Percentiles rank a stretch among this genome's conserved stretches.
Evolutionary conservation across 2,329 filamentous ascomycete genomes (phyloP).

Genomic region (Dactylellina haptotyla): DNA sequence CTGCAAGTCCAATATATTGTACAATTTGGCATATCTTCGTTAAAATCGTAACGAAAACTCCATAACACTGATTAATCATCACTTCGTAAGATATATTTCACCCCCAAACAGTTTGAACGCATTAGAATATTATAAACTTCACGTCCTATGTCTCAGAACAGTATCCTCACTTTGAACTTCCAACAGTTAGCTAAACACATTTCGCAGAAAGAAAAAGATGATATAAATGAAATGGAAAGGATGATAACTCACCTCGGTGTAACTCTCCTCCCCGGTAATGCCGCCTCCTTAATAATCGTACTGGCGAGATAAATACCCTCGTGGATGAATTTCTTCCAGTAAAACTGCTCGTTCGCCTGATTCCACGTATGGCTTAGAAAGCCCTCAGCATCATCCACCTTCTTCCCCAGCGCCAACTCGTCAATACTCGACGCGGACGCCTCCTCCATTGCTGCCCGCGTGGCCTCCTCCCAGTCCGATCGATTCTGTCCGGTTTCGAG

Average conservation of each 20-base stretch:
- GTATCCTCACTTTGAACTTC: slow-evolving; percentile 21
- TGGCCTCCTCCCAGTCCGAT: slow-evolving; percentile 38
- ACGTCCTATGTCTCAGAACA: slow-evolving; percentile 12
- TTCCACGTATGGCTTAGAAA: slow-evolving; percentile 41
- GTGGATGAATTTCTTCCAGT: slow-evolving; percentile 43
- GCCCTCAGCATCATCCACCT: background rate
- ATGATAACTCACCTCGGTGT: slow-evolving; percentile 24
- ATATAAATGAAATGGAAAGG: background rate
- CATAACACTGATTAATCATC: too few species aligned
- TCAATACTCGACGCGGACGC: slow-evolving; percentile 4
- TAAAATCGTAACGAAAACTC: too few species aligned
- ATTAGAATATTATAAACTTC: too few species aligned
- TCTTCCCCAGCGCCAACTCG: slow-evolving; percentile 16
- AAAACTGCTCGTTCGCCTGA: slow-evolving; percentile 30
- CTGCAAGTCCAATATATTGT: too few species aligned
- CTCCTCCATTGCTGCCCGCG: slow-evolving; percentile 28
- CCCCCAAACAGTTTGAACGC: too few species aligned
- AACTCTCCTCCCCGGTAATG: slow-evolving; percentile 35
- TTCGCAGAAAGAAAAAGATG: background rate
- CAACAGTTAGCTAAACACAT: slow-evolving; percentile 21
- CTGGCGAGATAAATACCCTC: slow-evolving; percentile 45
- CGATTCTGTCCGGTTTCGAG: slow-evolving; percentile 26
- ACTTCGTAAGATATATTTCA: too few species aligned
- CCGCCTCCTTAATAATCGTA: slow-evolving; percentile 35
- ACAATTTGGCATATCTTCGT: too few species aligned